These are phyloP conservation scores for Chloromonas sp. DNA, from an alignment of 163 green algal genomes.

Conservation along the genomic window DNA sequence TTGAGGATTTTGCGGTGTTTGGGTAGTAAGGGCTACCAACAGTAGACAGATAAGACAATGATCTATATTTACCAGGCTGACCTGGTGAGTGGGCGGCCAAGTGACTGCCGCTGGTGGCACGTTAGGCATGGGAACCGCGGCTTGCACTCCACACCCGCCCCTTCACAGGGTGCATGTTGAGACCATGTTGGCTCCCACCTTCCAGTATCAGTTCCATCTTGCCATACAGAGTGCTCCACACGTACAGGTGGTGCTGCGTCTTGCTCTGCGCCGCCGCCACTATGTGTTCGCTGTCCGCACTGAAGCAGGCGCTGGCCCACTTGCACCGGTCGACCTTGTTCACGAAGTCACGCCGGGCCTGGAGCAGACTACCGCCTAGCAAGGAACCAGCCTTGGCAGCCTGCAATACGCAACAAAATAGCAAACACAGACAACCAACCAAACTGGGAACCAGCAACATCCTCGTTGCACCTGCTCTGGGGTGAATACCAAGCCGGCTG, in stretches of 20 bases:
- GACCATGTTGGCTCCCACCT: slow-evolving; percentile 15
- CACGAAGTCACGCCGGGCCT: slow-evolving; percentile 36
- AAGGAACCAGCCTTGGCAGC: slow-evolving; percentile 31
- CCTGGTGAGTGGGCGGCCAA: no score
- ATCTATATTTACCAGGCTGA: no score
- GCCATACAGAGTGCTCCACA: slow-evolving; percentile 52
- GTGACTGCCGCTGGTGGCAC: no score
- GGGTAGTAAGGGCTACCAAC: no score
- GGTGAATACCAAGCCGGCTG: no score
- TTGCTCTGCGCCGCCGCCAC: slow-evolving; percentile 27
- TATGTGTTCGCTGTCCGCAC: slow-evolving; percentile 49
- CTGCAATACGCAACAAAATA: slow-evolving; percentile 10
- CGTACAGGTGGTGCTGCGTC: slow-evolving; percentile 59
- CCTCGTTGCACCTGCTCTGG: no score
- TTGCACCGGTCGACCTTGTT: slow-evolving; percentile 47
- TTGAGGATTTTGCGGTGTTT: no score
- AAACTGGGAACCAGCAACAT: no score
- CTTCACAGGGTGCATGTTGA: background rate
- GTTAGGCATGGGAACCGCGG: background rate
- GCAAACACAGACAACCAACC: no score
- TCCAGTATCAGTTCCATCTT: slow-evolving; percentile 60
- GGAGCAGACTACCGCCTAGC: slow-evolving; percentile 25
- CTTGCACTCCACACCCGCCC: background rate
- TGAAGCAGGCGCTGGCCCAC: slow-evolving; percentile 40
- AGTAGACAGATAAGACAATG: no score